Evolutionary conservation across 2,329 filamentous ascomycete genomes (phyloP).

Genomic region (Fusarium cicatricum): DNA sequence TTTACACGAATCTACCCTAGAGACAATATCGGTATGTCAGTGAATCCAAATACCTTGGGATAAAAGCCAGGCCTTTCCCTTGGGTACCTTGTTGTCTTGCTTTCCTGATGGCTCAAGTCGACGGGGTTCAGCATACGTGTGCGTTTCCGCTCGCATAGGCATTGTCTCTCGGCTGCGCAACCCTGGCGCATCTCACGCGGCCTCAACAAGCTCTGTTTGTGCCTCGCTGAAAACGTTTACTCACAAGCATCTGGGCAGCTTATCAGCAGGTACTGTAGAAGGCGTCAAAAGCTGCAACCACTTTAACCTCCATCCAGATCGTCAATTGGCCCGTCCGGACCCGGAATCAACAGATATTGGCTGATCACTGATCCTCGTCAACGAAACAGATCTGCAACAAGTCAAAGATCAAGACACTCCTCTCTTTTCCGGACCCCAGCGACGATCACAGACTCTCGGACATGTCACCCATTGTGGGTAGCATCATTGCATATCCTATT

Average conservation of each 20-base stretch:
- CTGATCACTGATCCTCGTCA: constrained; percentile 1
- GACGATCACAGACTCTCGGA: constrained; percentile 18
- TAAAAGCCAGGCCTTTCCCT: no score
- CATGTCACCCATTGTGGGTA: constrained; percentile 20
- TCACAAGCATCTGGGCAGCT: constrained; percentile 6
- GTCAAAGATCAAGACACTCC: background rate
- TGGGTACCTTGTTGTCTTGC: no score
- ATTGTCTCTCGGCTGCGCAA: background rate
- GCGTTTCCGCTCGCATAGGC: background rate
- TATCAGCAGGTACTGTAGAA: background rate
- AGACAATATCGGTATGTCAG: background rate
- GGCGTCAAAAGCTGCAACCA: constrained; percentile 19
- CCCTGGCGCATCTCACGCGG: constrained; percentile 2
- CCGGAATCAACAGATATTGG: constrained; percentile 3
- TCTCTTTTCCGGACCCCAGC: constrained; percentile 2
- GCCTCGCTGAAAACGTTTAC: background rate
- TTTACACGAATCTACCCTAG: background rate
- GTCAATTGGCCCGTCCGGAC: constrained; percentile 7
- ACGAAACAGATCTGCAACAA: constrained; percentile 6
- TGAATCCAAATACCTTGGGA: no score
- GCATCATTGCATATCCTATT: constrained; percentile 23
- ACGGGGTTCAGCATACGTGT: no score
- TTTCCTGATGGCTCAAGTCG: no score
- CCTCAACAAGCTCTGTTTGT: background rate
- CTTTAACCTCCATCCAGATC: constrained; percentile 9